These are phyloP conservation scores for Blumeria graminis DNA, from an alignment of 2,329 filamentous ascomycete genomes.

Conservation along the genomic window DNA sequence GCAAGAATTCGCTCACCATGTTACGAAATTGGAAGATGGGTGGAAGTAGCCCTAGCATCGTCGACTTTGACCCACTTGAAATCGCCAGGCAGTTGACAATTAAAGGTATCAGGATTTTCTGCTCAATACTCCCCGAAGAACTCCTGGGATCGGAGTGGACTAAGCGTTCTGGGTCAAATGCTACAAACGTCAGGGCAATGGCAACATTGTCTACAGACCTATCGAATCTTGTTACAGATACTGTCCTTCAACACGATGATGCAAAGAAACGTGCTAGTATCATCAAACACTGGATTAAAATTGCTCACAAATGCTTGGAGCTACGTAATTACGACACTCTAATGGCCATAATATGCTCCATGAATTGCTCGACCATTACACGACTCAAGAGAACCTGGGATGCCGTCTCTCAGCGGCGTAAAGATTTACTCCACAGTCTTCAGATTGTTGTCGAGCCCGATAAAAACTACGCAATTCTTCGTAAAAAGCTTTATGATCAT, in stretches of 20 bases:
- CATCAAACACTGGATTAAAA: constrained; percentile 97
- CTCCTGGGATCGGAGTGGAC: constrained; percentile 83
- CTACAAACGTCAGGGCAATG: constrained; percentile 84
- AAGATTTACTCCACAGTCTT: constrained; percentile 51
- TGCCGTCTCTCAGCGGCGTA: constrained; percentile 58
- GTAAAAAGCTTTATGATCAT: constrained; percentile 60
- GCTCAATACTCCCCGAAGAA: constrained; percentile 76
- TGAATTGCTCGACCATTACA: constrained; percentile 78
- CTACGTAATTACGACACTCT: constrained; percentile 89
- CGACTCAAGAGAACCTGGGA: constrained; percentile 88
- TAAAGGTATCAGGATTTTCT: constrained; percentile 79
- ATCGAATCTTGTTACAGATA: constrained; percentile 79
- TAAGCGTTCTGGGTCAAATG: constrained; percentile 56
- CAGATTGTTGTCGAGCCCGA: constrained; percentile 72
- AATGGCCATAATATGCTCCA: constrained; percentile 87
- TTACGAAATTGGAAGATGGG: constrained; percentile 54
- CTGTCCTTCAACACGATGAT: constrained; percentile 69
- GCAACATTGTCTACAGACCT: constrained; percentile 78
- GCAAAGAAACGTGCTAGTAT: constrained; percentile 72
- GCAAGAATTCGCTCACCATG: constrained; percentile 50
- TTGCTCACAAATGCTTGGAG: constrained; percentile 64
- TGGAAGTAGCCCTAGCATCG: constrained; percentile 42
- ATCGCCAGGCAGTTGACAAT: constrained; percentile 79
- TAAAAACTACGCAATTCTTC: constrained; percentile 74
- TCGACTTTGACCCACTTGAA: constrained; percentile 82